These are phyloP conservation scores for Chondrus crispus DNA, from an alignment of 23 red algal species.

Conservation along the genomic window DNA sequence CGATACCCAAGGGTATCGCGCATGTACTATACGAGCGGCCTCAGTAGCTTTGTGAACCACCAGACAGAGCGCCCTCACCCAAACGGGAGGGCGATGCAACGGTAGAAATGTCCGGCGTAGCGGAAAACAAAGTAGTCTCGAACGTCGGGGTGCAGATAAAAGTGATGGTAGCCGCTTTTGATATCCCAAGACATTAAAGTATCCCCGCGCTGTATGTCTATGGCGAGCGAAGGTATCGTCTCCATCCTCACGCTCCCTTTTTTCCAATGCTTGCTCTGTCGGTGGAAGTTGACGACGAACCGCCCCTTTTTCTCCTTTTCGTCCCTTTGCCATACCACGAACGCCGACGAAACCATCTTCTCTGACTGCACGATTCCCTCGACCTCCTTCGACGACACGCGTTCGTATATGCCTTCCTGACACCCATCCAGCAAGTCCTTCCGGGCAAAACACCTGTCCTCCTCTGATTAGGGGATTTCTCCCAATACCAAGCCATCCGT, in stretches of 20 bases:
- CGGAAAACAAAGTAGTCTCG: neutral
- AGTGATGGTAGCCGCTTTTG: neutral
- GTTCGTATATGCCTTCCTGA: neutral
- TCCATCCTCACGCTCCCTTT: neutral
- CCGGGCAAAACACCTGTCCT: neutral
- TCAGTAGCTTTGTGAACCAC: neutral
- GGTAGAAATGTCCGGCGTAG: neutral
- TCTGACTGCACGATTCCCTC: neutral
- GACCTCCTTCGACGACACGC: neutral
- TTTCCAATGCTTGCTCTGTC: neutral
- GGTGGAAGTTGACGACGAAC: neutral
- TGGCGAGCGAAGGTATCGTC: neutral
- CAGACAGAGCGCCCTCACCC: neutral
- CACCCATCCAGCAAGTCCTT: neutral
- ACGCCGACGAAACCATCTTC: neutral
- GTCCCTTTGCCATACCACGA: neutral
- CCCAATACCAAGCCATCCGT: neutral
- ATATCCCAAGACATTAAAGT: neutral
- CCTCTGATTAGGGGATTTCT: neutral
- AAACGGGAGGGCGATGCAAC: neutral
- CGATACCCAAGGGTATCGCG: neutral
- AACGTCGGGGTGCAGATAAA: neutral
- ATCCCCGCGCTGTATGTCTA: neutral
- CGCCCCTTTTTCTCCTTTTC: neutral
- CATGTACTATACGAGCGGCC: neutral